Percentiles rank a stretch among this genome's conserved stretches.
Conservation (phyloP, 805 yeast genomes). For the Torulaspora indica region DNA sequence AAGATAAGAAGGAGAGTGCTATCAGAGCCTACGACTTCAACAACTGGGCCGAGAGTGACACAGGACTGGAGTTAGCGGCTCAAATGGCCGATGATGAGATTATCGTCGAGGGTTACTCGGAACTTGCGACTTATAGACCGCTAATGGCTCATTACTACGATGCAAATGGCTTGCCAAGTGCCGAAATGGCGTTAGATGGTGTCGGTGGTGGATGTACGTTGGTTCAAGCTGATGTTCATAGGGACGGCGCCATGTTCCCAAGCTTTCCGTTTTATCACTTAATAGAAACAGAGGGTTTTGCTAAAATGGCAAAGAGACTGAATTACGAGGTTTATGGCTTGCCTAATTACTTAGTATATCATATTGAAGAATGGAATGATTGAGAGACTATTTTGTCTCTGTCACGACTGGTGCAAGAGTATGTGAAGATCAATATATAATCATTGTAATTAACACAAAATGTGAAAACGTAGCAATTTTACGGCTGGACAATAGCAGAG, state of each 20-base stretch:
- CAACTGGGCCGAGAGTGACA: slow-evolving; percentile 88
- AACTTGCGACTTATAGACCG: slow-evolving; percentile 89
- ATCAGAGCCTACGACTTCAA: slow-evolving; percentile 92
- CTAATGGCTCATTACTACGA: slow-evolving; percentile 88
- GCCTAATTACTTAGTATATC: slow-evolving; percentile 91
- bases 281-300: slow-evolving; percentile 97
- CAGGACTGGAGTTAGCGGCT: slow-evolving; percentile 70
- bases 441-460: neutral
- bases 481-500: neutral
- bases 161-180: slow-evolving; percentile 52
- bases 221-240: slow-evolving; percentile 95
- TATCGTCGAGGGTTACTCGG: slow-evolving; percentile 89
- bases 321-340: slow-evolving; percentile 89
- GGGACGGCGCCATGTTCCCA: slow-evolving; percentile 99
- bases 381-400: neutral
- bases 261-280: slow-evolving; percentile 95
- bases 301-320: slow-evolving; percentile 93
- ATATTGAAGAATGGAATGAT: slow-evolving; percentile 62
- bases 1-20: slow-evolving; percentile 48
- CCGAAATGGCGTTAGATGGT: slow-evolving; percentile 87
- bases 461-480: neutral
- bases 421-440: neutral
- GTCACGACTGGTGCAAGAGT: neutral
- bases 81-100: slow-evolving; percentile 81
- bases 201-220: slow-evolving; percentile 97